Base-by-base conservation (phyloP, 306 rosid genomes). In the Cercis canadensis region DNA sequence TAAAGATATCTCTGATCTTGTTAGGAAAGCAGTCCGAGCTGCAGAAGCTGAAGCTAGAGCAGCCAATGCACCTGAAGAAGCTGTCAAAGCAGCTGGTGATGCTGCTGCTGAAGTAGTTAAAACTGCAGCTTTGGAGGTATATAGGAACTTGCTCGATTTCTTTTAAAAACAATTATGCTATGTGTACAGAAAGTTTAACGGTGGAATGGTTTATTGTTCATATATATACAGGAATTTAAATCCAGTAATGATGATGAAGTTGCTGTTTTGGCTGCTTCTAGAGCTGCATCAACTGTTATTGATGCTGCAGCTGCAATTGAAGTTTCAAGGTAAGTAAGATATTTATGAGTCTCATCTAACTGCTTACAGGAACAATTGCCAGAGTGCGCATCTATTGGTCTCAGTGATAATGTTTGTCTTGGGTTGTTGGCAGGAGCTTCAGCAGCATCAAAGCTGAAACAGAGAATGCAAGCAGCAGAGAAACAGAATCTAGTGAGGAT, bases 101-200 rank as follows among this genome's bases (percentile, higher is more conserved):
- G 92, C 96, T 73, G 99, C 97, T 69, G 99, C 93, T 5, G 99
- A 95, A 78, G 89, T 85, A 64, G 99, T 95, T 75, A 95, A 87
- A 86, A 83, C 88, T 88, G 96, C 96, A 29, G 96, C 99, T 86
- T 83, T 82, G 21, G 97, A 95, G 91, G 99, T 95, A 75, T 62
- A 70, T 29, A 5, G 13, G 9, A 7, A 49, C 0, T 51, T 62
- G 16, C 55, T 29, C 14, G 29, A 21, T 45, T 59, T 37, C 36
- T 61, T 24, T 7, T 7, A 11, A 39, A 5, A n/a, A 31, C 34
- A 50, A 12, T 32, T 61, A 57, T 67, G 41, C 44, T n/a, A 31
- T 57, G 31, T 62, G 52, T 24, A 24, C 36, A 46, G 5, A 1
- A 12, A 32, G 57, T 62, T 32, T 50, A 44, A 72, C 44, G 24